These are phyloP conservation scores for Paulownia fortunei DNA, from an alignment of 257 asterid species.

Conservation along the genomic window DNA sequence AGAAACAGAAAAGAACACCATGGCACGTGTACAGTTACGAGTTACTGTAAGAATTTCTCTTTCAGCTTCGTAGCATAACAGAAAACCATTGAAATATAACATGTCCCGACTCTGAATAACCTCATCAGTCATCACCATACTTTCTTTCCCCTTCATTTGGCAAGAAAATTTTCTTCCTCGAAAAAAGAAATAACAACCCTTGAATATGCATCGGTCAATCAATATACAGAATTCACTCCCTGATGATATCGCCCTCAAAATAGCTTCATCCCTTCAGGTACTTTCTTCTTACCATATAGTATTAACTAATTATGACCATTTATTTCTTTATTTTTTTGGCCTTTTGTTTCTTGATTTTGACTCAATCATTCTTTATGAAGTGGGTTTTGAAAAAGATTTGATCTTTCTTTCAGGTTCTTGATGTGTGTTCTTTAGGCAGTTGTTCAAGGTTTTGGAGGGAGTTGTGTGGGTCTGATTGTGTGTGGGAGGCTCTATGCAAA, in stretches of 20 bases:
- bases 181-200: not conserved
- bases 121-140: constrained; percentile 20
- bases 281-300: not conserved
- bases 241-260: constrained; percentile 68
- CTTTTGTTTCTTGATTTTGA: not conserved
- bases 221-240: constrained; percentile 62
- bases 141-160: constrained; percentile 1
- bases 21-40: constrained; percentile 38
- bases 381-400: constrained; percentile 38
- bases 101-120: not conserved
- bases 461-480: constrained; percentile 73
- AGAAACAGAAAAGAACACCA: not conserved
- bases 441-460: constrained; percentile 89
- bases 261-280: constrained; percentile 78
- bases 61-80: constrained; percentile 11
- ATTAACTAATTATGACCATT: not conserved
- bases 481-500: constrained; percentile 75
- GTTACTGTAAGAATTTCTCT: constrained; percentile 28
- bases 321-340: not conserved
- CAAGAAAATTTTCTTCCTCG: not conserved
- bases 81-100: not conserved
- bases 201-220: constrained; percentile 31
- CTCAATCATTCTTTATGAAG: constrained; percentile 14
- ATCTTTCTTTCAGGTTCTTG: constrained; percentile 60
- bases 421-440: constrained; percentile 84